These are phyloP conservation scores for Backusella psychrophila DNA, from an alignment of 192 early-diverging fungal species.

Conservation along the genomic window DNA sequence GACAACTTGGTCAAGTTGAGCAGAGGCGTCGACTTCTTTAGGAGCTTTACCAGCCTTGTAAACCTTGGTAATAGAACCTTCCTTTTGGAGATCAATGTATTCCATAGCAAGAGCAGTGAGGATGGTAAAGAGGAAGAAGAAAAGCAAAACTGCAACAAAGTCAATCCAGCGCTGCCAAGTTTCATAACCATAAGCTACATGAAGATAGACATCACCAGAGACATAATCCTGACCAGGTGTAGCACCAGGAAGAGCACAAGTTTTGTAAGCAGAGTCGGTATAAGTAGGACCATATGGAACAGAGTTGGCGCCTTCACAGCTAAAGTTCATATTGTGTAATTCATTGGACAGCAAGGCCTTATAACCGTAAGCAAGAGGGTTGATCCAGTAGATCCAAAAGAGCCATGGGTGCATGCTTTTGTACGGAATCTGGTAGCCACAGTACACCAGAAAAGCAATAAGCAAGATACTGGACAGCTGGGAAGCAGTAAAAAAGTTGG, in stretches of 20 bases:
- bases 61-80: slow-evolving; percentile 50
- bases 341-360: slow-evolving; percentile 71
- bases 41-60: slow-evolving; percentile 43
- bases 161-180: slow-evolving; percentile 51
- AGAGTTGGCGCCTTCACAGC: slow-evolving; percentile 24
- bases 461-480: slow-evolving; percentile 54
- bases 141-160: slow-evolving; percentile 43
- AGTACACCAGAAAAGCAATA: slow-evolving; percentile 56
- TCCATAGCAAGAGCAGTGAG: slow-evolving; percentile 55
- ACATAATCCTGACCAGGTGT: slow-evolving; percentile 44
- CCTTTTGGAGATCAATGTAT: slow-evolving; percentile 59
- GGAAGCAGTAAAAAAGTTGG: slow-evolving; percentile 55
- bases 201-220: slow-evolving; percentile 52
- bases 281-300: slow-evolving; percentile 54
- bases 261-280: slow-evolving; percentile 44
- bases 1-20: neutral
- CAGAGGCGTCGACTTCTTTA: neutral
- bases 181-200: slow-evolving; percentile 48
- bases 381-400: slow-evolving; percentile 63
- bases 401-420: slow-evolving; percentile 73
- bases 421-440: slow-evolving; percentile 67
- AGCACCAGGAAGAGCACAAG: slow-evolving; percentile 58
- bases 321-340: slow-evolving; percentile 40
- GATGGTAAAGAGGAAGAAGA: slow-evolving; percentile 39
- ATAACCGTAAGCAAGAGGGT: slow-evolving; percentile 70